phyloP scores from a whole-genome alignment of 345 rosid genomes.

The Gossypium sturtianum region DNA sequence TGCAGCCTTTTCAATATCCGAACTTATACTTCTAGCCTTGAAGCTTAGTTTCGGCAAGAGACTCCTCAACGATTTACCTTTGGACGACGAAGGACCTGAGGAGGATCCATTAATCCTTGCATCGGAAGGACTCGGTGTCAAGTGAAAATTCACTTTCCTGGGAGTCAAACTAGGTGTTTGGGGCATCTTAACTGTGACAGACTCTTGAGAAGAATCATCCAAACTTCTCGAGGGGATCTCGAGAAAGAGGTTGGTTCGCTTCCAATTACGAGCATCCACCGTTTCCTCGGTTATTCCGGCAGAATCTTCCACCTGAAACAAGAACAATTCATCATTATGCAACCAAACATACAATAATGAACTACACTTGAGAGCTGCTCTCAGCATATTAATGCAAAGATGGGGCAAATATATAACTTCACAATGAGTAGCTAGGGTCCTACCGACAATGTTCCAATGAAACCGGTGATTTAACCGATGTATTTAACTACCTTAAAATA shows the following conservation, averaged over 20 bases:
- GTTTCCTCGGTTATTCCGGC: slow-evolving; percentile 45
- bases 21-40: slow-evolving; percentile 42
- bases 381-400: background rate
- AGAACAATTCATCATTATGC: background rate
- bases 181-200: slow-evolving; percentile 57
- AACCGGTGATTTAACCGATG: no score
- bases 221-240: slow-evolving; percentile 68
- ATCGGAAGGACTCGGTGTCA: slow-evolving; percentile 51
- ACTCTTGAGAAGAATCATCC: slow-evolving; percentile 42
- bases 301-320: slow-evolving; percentile 44
- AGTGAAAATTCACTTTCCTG: slow-evolving; percentile 67
- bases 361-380: background rate
- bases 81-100: slow-evolving; percentile 47
- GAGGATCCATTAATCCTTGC: slow-evolving; percentile 39
- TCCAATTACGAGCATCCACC: slow-evolving; percentile 45
- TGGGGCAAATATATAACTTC: background rate
- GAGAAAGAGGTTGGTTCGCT: slow-evolving; percentile 55
- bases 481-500: background rate
- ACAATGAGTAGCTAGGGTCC: background rate
- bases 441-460: background rate
- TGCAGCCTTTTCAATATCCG: slow-evolving; percentile 57
- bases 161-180: slow-evolving; percentile 79
- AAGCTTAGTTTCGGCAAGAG: slow-evolving; percentile 55
- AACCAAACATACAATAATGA: slow-evolving; percentile 14
- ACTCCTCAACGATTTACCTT: slow-evolving; percentile 57